phyloP scores from a whole-genome alignment of 2,329 filamentous ascomycete species.

The Hirsutella rhossiliensis region DNA sequence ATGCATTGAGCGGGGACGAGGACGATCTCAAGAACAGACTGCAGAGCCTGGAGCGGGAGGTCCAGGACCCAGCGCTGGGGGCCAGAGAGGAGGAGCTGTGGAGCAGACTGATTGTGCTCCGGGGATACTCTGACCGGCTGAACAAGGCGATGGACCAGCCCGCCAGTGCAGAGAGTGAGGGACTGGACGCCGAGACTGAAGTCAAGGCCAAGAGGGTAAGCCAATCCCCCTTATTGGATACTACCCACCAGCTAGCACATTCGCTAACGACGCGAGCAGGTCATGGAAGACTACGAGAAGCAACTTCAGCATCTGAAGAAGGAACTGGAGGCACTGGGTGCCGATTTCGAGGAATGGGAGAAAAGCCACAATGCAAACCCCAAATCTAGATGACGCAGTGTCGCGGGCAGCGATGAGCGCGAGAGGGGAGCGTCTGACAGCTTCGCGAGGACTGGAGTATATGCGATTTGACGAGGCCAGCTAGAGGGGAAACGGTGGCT shows the following conservation, averaged over 20 bases:
- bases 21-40: conserved; percentile 67
- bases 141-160: conserved; percentile 63
- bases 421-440: background rate
- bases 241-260: background rate
- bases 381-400: conserved; percentile 15
- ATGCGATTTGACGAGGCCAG: no score
- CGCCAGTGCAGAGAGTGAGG: conserved; percentile 40
- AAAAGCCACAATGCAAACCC: conserved; percentile 31
- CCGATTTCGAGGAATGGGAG: conserved; percentile 45
- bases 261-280: conserved; percentile 28
- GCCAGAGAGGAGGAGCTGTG: conserved; percentile 76
- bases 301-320: conserved; percentile 66
- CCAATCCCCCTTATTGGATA: background rate
- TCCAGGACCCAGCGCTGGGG: conserved; percentile 62
- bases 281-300: conserved; percentile 71
- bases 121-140: conserved; percentile 60
- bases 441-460: background rate
- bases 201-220: conserved; percentile 63
- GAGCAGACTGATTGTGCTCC: conserved; percentile 65
- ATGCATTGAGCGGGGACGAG: conserved; percentile 67
- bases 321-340: conserved; percentile 52
- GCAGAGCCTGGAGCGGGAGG: conserved; percentile 52
- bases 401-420: background rate
- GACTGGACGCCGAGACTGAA: conserved; percentile 58
- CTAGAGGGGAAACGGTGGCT: no score